Evolutionary conservation across 139 green algal species (phyloP).

Genomic region (Chlamydomonas incerta): DNA sequence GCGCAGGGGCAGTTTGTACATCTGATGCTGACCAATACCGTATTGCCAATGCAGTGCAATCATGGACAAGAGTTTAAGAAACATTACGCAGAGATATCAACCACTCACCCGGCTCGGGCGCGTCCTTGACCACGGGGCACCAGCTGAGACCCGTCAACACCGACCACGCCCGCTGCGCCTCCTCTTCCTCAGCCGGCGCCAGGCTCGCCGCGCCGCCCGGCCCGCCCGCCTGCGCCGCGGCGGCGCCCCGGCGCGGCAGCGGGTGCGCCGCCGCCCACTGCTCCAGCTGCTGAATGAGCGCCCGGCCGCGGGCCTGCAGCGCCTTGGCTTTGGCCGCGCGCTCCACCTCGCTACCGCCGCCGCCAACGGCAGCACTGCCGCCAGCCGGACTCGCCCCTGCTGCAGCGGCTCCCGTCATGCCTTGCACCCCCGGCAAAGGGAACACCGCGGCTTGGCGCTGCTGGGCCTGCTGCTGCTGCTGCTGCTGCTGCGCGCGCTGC

Average conservation of each 20-base stretch:
- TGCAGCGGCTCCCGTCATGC: too few species aligned
- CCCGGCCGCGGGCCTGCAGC: neutral
- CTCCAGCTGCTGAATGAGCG: constrained; percentile 29
- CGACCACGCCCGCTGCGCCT: constrained; percentile 52
- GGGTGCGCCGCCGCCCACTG: neutral
- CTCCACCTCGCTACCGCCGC: neutral
- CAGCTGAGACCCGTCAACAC: constrained; percentile 61
- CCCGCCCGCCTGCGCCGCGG: neutral
- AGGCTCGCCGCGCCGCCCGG: too few species aligned
- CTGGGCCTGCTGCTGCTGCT: too few species aligned
- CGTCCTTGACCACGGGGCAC: constrained; percentile 67
- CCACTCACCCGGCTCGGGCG: constrained; percentile 50
- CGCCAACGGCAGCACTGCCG: too few species aligned
- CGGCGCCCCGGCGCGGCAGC: neutral
- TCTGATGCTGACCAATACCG: too few species aligned
- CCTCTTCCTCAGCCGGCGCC: neutral
- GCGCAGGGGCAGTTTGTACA: too few species aligned
- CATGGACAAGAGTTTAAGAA: too few species aligned
- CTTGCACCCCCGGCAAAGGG: too few species aligned
- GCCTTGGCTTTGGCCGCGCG: neutral
- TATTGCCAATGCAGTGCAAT: too few species aligned
- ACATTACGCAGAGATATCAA: too few species aligned
- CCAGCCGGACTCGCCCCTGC: too few species aligned
- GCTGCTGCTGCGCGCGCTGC: neutral
- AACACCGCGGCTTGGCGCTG: too few species aligned